Evolutionary conservation across 352 stramenopile species (phyloP), one percentile per base, ranked within the genome.

Genomic region (Phytophthora pluvialis): DNA sequence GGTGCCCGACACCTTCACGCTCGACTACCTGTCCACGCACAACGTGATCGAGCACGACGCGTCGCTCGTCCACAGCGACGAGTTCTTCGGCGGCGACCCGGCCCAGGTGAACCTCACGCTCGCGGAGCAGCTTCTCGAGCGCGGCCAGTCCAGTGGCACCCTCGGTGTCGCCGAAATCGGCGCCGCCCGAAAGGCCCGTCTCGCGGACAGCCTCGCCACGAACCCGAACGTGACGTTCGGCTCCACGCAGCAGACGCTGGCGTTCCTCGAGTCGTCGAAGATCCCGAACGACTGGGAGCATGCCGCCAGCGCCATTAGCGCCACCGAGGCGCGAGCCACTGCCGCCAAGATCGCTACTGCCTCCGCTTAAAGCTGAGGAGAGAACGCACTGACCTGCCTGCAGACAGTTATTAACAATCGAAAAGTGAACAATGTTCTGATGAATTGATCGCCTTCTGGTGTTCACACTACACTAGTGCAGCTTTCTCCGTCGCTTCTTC

Each of bases 61-160:
- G 21, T 90, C 81, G 38, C 74, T 90, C 28, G 58, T 80, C 9
- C 81, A 85, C 67, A 57, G 64, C 39, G 81, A 88, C 64, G 65
- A 67, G 28, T 85, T 80, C 66, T 76, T 75, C 15, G 77, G 68
- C 13, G 53, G 64, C 0, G 62, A 82, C 29, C 74, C 76, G 11
- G 46, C 59, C 11, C 18, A 54, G 13, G 67, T 83, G 28, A 70
- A 82, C 65, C 4, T 42, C 12, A 59, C 48, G 32, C 47, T 89
- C n/a, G 56, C 68, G 11, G 43, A 56, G 4, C 64, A 78, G 25
- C 58, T 89, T 4, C 51, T 86, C 13, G 42, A 55, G 15, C 72
- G 63, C 9, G 59, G 57, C 5, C 44, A 61, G 21, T 25, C 80
- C 21, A 67, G 31, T 31, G 48, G 59, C 7, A 67, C 16, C 12